Percentiles rank a stretch among this genome's conserved stretches.
Evolutionary conservation across 1,284 basidiomycete genomes (phyloP).

Genomic region (Cutaneotrichosporon cyanovorans): DNA sequence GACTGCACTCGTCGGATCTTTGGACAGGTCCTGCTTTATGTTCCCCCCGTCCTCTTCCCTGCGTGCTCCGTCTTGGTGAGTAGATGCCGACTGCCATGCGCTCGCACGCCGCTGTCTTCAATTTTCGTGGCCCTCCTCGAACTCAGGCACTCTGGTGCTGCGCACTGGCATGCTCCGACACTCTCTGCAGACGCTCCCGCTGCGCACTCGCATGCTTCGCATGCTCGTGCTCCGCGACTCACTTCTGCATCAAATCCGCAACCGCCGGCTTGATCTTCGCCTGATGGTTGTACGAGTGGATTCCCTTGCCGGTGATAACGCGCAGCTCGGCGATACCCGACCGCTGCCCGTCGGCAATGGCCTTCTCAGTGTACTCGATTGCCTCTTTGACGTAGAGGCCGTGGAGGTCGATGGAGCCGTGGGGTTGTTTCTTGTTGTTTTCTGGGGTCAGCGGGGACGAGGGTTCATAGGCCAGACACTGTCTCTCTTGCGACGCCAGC

Average conservation of each 20-base stretch:
- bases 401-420: conserved; percentile 78
- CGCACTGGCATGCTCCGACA: too few species aligned
- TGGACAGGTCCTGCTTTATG: too few species aligned
- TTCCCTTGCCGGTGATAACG: conserved; percentile 84
- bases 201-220: background rate
- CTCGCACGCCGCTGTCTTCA: too few species aligned
- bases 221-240: conserved; percentile 10
- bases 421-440: conserved; percentile 69
- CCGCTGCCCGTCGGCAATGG: conserved; percentile 60
- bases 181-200: too few species aligned
- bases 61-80: too few species aligned
- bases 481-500: too few species aligned
- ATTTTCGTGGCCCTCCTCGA: too few species aligned
- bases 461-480: too few species aligned
- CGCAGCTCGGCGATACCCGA: conserved; percentile 63
- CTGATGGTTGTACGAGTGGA: conserved; percentile 71
- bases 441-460: conserved; percentile 48
- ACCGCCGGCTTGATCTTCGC: conserved; percentile 92
- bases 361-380: conserved; percentile 60
- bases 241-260: conserved; percentile 74
- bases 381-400: conserved; percentile 91
- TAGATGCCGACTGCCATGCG: too few species aligned
- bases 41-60: too few species aligned
- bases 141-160: too few species aligned
- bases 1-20: too few species aligned